Conservation (phyloP, 495 filamentous ascomycete species). For the Staphylotrichum longicolle region DNA sequence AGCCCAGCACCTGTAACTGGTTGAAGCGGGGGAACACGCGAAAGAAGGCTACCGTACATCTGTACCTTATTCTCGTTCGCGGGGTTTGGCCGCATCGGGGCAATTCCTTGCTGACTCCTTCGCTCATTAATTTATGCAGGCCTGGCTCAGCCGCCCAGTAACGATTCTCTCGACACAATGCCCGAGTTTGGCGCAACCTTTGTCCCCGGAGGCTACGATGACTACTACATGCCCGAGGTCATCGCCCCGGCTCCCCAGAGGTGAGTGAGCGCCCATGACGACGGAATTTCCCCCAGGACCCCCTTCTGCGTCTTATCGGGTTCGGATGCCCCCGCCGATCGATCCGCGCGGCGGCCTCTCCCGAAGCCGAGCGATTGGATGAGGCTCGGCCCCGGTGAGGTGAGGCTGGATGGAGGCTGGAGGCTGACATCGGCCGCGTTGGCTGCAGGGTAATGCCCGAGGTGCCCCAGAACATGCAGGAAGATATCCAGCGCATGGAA, state of each 20-base stretch:
- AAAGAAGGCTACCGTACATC: neutral
- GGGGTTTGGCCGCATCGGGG: constrained; percentile 19
- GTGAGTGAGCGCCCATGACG: constrained; percentile 50
- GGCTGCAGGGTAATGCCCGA: constrained; percentile 55
- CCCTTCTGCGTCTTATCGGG: neutral
- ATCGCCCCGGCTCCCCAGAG: constrained; percentile 78
- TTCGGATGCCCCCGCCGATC: constrained; percentile 12
- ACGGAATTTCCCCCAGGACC: constrained; percentile 4
- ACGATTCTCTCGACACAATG: constrained; percentile 47
- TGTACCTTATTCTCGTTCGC: constrained; percentile 8
- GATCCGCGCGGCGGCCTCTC: constrained; percentile 9
- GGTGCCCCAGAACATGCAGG: constrained; percentile 76
- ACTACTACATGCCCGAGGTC: constrained; percentile 73
- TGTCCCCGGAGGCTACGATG: constrained; percentile 83
- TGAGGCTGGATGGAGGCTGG: constrained; percentile 24
- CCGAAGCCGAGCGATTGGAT: constrained; percentile 19
- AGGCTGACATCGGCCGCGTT: constrained; percentile 27
- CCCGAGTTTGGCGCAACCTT: constrained; percentile 75
- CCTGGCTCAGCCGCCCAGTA: constrained; percentile 33
- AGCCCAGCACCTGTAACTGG: constrained; percentile 11
- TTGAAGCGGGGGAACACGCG: constrained; percentile 6
- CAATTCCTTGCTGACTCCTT: constrained; percentile 24
- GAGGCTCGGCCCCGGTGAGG: constrained; percentile 15
- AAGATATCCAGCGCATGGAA: constrained; percentile 86
- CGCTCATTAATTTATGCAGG: constrained; percentile 41